phyloP scores from a whole-genome alignment of 2,329 filamentous ascomycete genomes.

The Colletotrichum spinosum region DNA sequence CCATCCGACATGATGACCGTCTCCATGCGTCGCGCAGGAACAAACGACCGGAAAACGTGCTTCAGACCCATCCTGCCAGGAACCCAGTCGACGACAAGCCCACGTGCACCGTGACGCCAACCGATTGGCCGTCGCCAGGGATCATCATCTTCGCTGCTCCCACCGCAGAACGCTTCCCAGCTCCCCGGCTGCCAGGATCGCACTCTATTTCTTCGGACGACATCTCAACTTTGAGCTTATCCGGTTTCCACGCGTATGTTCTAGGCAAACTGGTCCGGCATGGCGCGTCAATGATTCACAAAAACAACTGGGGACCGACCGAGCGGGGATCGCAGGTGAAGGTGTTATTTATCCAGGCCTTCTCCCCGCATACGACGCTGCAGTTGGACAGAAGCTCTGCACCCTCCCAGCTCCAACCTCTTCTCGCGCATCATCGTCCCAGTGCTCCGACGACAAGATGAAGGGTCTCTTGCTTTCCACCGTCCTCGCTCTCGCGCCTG shows the following conservation, averaged over 20 bases:
- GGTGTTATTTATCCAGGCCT: conserved; percentile 33
- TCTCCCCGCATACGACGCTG: conserved; percentile 27
- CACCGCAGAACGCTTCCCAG: neutral
- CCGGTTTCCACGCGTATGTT: conserved; percentile 10
- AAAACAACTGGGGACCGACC: conserved; percentile 14
- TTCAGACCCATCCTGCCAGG: conserved; percentile 25
- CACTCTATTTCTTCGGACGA: conserved; percentile 15
- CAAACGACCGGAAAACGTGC: conserved; percentile 18
- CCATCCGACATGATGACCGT: conserved; percentile 8
- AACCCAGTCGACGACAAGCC: conserved; percentile 17
- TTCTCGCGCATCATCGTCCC: conserved; percentile 16
- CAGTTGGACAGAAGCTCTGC: conserved; percentile 7
- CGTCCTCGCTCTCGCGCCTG: conserved; percentile 45
- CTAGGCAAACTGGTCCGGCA: conserved; percentile 35
- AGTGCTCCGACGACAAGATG: conserved; percentile 44
- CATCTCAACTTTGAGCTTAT: conserved; percentile 25
- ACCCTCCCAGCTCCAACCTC: neutral
- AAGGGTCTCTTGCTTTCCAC: conserved; percentile 46
- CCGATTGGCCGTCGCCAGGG: conserved; percentile 43
- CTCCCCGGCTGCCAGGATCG: conserved; percentile 11
- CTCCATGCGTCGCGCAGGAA: conserved; percentile 18
- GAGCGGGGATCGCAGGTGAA: conserved; percentile 16
- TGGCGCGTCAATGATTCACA: conserved; percentile 32
- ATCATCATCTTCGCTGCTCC: conserved; percentile 12
- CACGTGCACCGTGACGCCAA: conserved; percentile 43